Evolutionary conservation across 345 rosid genomes (phyloP).

Genomic region (Rhizophora apiculata): DNA sequence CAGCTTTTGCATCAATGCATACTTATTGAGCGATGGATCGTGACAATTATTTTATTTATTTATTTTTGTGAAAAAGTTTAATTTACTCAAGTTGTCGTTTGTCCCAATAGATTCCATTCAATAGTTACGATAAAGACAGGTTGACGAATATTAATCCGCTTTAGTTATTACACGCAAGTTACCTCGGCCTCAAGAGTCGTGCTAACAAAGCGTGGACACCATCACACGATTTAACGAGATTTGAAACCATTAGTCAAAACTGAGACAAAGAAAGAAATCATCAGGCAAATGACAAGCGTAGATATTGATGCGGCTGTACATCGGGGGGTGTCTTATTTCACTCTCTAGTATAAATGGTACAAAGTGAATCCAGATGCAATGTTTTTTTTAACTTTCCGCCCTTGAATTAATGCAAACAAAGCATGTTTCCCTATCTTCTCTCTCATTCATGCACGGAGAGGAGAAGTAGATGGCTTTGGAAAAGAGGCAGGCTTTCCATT

Average conservation of each 20-base stretch:
- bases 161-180: too few species aligned
- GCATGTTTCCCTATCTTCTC: background rate
- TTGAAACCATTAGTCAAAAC: background rate
- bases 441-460: conserved; percentile 14
- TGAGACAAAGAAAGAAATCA: background rate
- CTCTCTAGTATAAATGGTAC: background rate
- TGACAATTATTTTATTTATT: too few species aligned
- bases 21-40: too few species aligned
- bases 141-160: too few species aligned
- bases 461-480: conserved; percentile 29
- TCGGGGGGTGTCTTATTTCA: background rate
- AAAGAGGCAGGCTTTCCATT: conserved; percentile 19
- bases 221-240: too few species aligned
- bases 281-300: background rate
- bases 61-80: too few species aligned
- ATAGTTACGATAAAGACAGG: too few species aligned
- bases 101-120: too few species aligned
- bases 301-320: conserved; percentile 15
- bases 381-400: background rate
- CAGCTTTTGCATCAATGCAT: too few species aligned
- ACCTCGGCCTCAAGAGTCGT: too few species aligned
- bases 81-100: too few species aligned
- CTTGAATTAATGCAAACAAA: background rate
- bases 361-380: conserved; percentile 1
- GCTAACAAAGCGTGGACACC: background rate